Evolutionary conservation across 495 filamentous ascomycete species (phyloP), one percentile per base, ranked within the genome.

Genomic region (Saxophila tyrrhenica): DNA sequence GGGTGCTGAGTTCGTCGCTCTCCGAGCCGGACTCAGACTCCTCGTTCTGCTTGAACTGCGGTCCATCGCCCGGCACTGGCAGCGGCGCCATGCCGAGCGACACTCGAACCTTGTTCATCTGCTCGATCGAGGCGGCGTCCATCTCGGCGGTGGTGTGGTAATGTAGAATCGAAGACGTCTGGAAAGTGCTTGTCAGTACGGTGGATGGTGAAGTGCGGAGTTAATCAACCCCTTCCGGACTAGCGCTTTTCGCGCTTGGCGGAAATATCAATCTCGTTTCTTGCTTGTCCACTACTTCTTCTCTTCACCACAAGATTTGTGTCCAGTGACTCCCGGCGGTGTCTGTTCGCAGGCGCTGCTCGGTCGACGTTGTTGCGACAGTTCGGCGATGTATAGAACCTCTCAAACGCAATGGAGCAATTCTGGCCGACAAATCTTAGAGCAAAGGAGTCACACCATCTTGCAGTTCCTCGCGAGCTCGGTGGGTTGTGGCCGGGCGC

Each of bases 371-470:
- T 42, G 38, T 77, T 84, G 81, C 49, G 74, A 76, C 86, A 91
- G 83, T 78, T 89, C 85, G 85, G 84, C 85, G 60, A 76, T 75
- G 70, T 65, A 87, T 77, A 87, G 88, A 90, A 86, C 82, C 86
- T 86, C 75, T 70, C 55, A 67, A 58, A 70, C 66, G 77, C 89
- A 82, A 79, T 87, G 84, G 84, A 78, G 83, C 83, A 89, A 62
- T 76, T 87, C 88, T 84, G 75, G 82, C 86, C 85, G 86, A 94
- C 89, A 90, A 82, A 81, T 91, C 81, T 84, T 64, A 94, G 82
- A 95, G 66, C 65, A 78, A 92, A 74, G 10, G 49, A 17, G 49
- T 17, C 24, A 38, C 32, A 42, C 49, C 63, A 70, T 63, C 63
- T 62, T 65, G 61, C 17, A 51, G 49, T 51, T 51, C 49, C 41